Evolutionary conservation across 2,329 filamentous ascomycete genomes (phyloP), one percentile per base, ranked within the genome.

Genomic region (Exophiala sp.): DNA sequence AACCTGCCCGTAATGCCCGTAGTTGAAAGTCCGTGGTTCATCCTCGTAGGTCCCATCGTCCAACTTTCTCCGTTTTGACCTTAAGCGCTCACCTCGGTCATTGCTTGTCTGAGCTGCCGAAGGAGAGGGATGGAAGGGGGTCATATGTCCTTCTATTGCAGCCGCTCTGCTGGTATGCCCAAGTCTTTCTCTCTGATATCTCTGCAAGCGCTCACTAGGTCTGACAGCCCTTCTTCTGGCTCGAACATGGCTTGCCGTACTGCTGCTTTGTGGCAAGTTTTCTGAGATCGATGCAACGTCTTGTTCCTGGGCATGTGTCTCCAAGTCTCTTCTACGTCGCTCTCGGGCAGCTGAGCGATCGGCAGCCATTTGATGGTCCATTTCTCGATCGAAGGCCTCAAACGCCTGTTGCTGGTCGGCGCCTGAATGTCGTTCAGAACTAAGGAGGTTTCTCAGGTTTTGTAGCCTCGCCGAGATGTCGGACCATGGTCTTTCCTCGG

Each of bases 1-100:
- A 12, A 95, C 87, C 71, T 96, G 91, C 14, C 91, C 92, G 68
- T 87, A 90, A 64, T 85, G 85, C 18, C 91, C 92, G 68, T 96
- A 97, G 58, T 82, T 85, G 67, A 91, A 89, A 2, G 78, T 81
- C 55, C 65, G 67, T n/a, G 67, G 61, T 3, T 69, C 71, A 55
- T 74, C 69, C 21, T 76, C 71, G 11, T 76, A 70, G 43, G 78
- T 77, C 58, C 88, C 85, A 1, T 81, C 77, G 63, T 89, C 86
- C 35, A 90, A 69, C 68, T 88, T 90, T 58, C 87, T 80, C 42
- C 87, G 81, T 69, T 91, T 91, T 45, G 72, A 72, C 53, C 71
- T 66, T 56, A 81, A 76, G 51, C 83, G 79, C 47, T 69, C 66
- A 47, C 60, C 61, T 16, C 65, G 65, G 39, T 57, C 53, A 21